Evolutionary conservation across 345 rosid genomes (phyloP).

Genomic region (Rhodamnia rubescens): DNA sequence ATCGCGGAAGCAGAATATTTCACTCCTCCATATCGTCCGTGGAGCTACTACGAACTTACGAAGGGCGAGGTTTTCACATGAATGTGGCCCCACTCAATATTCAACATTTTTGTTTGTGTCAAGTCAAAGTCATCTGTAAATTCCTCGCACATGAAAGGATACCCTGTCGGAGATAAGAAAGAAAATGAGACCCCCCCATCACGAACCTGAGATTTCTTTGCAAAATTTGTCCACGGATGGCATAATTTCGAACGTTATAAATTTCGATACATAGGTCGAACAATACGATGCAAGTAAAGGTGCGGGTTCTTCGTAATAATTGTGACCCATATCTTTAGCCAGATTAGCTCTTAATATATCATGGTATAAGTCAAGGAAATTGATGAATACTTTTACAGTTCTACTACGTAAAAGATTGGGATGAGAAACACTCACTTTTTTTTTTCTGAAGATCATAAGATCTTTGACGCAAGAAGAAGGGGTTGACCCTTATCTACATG

Average conservation of each 20-base stretch:
- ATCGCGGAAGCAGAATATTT: neutral
- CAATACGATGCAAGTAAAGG: too few relatives aligned
- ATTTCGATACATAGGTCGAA: too few relatives aligned
- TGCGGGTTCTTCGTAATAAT: too few relatives aligned
- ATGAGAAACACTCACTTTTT: too few relatives aligned
- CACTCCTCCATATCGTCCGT: neutral
- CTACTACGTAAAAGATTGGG: too few relatives aligned
- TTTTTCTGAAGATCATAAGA: too few relatives aligned
- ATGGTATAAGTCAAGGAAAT: too few relatives aligned
- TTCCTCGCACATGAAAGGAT: rapidly evolving
- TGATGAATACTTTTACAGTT: too few relatives aligned
- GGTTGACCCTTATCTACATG: too few relatives aligned
- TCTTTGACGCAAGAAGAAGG: too few relatives aligned
- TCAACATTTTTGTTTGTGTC: neutral
- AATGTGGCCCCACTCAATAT: neutral
- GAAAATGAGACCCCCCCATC: neutral
- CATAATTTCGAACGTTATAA: too few relatives aligned
- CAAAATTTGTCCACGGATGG: too few relatives aligned
- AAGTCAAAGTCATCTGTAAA: neutral
- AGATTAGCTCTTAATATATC: neutral
- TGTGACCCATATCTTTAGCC: neutral
- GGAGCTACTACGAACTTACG: neutral
- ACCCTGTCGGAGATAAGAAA: neutral
- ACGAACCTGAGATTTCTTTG: neutral
- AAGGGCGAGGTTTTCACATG: neutral